These are phyloP conservation scores for Eutypa lata DNA, from an alignment of 2,329 filamentous ascomycete species.

Conservation along the genomic window DNA sequence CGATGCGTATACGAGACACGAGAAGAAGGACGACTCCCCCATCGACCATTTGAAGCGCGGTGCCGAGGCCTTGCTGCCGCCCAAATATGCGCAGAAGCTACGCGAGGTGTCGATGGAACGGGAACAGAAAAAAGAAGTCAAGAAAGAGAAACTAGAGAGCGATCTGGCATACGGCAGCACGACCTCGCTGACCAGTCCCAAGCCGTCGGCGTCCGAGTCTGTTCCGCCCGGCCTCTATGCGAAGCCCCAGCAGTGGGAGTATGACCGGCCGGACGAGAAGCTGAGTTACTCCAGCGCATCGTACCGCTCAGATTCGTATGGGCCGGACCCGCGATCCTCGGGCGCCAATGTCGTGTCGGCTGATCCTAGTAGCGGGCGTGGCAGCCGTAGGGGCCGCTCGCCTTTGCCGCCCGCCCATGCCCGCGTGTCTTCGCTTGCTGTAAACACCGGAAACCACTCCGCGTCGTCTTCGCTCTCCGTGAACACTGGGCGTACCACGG, in stretches of 20 bases:
- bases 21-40: slow-evolving; percentile 7
- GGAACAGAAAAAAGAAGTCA: slow-evolving; percentile 29
- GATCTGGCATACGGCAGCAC: slow-evolving; percentile 49
- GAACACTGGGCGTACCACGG: neutral
- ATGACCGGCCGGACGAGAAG: slow-evolving; percentile 33
- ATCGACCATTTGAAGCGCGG: slow-evolving; percentile 22
- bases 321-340: slow-evolving; percentile 35
- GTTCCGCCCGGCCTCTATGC: slow-evolving; percentile 23
- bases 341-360: slow-evolving; percentile 39
- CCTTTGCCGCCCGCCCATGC: slow-evolving; percentile 45
- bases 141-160: slow-evolving; percentile 37
- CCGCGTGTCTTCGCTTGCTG: too few relatives aligned
- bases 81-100: slow-evolving; percentile 26
- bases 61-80: slow-evolving; percentile 27
- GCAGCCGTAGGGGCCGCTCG: slow-evolving; percentile 37
- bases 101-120: slow-evolving; percentile 29
- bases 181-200: slow-evolving; percentile 9
- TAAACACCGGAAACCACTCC: too few relatives aligned
- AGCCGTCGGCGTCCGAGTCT: slow-evolving; percentile 19
- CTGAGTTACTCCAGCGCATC: slow-evolving; percentile 27
- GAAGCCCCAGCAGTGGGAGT: slow-evolving; percentile 35
- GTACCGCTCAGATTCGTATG: slow-evolving; percentile 29
- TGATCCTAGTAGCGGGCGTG: slow-evolving; percentile 31
- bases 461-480: neutral
- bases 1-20: slow-evolving; percentile 1